Percentiles rank a stretch among this genome's conserved stretches.
These are phyloP conservation scores for Ustilago xerochloae DNA, from an alignment of 1,284 basidiomycete genomes.

Conservation along the genomic window DNA sequence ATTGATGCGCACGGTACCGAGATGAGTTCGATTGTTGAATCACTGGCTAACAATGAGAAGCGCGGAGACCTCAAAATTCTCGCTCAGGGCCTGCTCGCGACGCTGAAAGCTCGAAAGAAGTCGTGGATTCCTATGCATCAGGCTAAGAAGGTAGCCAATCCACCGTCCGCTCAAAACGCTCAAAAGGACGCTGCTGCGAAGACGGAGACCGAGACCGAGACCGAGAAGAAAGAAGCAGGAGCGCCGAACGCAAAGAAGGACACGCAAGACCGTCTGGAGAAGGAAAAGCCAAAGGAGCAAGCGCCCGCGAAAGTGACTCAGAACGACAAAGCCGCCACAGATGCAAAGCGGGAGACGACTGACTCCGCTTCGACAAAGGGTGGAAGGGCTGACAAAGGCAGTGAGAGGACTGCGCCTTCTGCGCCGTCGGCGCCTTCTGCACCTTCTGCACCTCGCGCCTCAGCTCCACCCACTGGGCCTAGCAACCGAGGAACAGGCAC, in stretches of 20 bases:
- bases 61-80: constrained; percentile 66
- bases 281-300: constrained; percentile 1
- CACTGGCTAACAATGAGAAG: constrained; percentile 46
- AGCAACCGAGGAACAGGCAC: constrained; percentile 10
- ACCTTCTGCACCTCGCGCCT: constrained; percentile 8
- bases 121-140: constrained; percentile 49
- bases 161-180: constrained; percentile 9
- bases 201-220: neutral
- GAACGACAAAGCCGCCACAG: neutral
- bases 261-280: neutral
- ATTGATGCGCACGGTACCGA: constrained; percentile 53
- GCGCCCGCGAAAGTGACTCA: neutral
- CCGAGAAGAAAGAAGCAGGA: neutral
- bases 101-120: constrained; percentile 58
- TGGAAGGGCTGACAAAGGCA: neutral
- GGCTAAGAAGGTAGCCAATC: constrained; percentile 26
- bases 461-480: constrained; percentile 7
- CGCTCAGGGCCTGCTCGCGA: constrained; percentile 63
- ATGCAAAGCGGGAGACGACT: neutral
- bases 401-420: constrained; percentile 9
- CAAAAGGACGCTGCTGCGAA: neutral
- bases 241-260: constrained; percentile 8
- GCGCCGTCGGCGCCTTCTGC: constrained; percentile 4
- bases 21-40: constrained; percentile 51
- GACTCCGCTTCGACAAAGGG: constrained; percentile 7